Evolutionary conservation across 495 filamentous ascomycete species (phyloP).

Genomic region (Hamigera avellanea): DNA sequence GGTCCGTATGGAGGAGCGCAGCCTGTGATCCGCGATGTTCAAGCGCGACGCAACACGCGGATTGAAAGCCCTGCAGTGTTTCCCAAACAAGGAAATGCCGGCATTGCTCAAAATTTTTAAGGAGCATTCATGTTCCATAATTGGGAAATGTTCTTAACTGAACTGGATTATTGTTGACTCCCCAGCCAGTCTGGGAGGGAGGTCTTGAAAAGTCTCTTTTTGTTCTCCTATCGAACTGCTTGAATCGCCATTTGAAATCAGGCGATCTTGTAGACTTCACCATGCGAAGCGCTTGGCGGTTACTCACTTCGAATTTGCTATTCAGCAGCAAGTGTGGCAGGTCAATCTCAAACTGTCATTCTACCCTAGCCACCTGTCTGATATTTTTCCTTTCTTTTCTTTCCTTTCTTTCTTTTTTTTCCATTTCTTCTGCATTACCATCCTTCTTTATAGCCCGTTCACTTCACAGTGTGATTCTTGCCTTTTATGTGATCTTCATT

Average conservation of each 20-base stretch:
- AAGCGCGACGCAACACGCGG: constrained; percentile 79
- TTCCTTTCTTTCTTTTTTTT: not conserved
- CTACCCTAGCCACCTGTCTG: too few relatives aligned
- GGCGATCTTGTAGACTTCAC: too few relatives aligned
- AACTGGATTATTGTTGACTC: not conserved
- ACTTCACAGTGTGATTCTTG: too few relatives aligned
- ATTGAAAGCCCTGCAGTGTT: constrained; percentile 83
- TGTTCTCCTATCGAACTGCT: not conserved
- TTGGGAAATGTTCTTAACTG: not conserved
- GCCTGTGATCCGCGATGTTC: constrained; percentile 90
- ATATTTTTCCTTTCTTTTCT: not conserved
- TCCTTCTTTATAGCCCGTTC: not conserved
- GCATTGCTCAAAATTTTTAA: constrained; percentile 97
- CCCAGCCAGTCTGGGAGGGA: too few relatives aligned
- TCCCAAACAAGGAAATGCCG: constrained; percentile 80
- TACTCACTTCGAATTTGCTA: too few relatives aligned
- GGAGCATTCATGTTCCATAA: constrained; percentile 1
- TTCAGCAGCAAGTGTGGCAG: too few relatives aligned
- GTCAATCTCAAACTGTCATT: too few relatives aligned
- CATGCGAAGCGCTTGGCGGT: too few relatives aligned
- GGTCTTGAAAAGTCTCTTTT: not conserved
- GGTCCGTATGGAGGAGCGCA: constrained; percentile 43
- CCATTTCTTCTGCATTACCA: not conserved
- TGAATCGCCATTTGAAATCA: not conserved
- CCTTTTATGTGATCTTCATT: too few relatives aligned